Base-by-base conservation (phyloP, 352 stramenopile genomes). In the Phytophthora hibernalis region DNA sequence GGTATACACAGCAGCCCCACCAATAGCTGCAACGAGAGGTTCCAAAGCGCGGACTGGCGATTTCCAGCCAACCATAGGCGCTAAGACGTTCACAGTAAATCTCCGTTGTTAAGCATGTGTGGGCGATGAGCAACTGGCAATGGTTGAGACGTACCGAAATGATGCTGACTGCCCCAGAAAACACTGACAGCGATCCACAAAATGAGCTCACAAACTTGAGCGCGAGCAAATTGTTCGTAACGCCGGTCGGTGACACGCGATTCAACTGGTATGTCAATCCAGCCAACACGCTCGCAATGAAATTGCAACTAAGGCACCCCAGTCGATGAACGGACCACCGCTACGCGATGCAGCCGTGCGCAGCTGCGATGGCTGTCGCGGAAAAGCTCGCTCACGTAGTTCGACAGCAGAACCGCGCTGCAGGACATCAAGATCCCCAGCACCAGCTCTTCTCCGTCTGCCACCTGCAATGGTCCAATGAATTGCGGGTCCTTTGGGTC, bases 401-500 rank as follows among this genome's bases (percentile, higher is more conserved):
- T 80, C 4, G 78, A 87, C 57, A 89, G 43, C 50, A 89, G 37
- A 1, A 89, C 69, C 5, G 78, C 78, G 49, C 78, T 89, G 55
- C 80, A 89, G 3, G 80, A 92, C 83, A 92, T 92, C 15, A 90
- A 76, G 22, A 91, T 92, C 9, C 83, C 83, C 37, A 92, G 74
- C 8, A 87, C 54, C 47, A 92, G 51, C 49, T 92, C 83, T 56
- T 91, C 77, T n/a, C 75, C 76, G 37, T 90, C 83, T 1, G 83
- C 79, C n/a, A 92, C 78, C 47, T 74, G 76, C 33, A 90, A 38
- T 15, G 57, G 65, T 21, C 83, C 83, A 50, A 92, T 76, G 61
- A 92, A 91, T 24, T 91, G 83, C 18, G 88, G 83, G 30, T 96
- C 88, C 9, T 91, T 96, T 1, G 82, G 86, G 51, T 96, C 88